Evolutionary conservation across 768 basidiomycete genomes (phyloP).

Genomic region (Dioszegia crocea): DNA sequence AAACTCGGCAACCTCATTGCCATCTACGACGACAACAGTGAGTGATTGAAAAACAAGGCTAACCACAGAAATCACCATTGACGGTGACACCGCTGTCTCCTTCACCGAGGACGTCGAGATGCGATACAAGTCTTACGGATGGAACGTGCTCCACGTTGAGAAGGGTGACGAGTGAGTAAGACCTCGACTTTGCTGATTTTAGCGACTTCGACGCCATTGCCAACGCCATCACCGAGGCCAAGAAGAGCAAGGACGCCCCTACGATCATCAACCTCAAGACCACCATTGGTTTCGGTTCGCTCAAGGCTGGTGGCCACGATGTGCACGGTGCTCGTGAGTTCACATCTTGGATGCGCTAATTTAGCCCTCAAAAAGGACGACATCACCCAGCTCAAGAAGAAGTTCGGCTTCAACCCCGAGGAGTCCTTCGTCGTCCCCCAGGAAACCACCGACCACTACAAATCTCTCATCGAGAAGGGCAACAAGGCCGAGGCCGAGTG

Average conservation of each 20-base stretch:
- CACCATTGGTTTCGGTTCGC: slow-evolving; percentile 91
- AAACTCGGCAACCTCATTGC: slow-evolving; percentile 89
- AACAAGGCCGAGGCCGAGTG: slow-evolving; percentile 70
- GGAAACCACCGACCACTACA: slow-evolving; percentile 67
- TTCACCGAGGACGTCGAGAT: slow-evolving; percentile 91
- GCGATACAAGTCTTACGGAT: slow-evolving; percentile 85
- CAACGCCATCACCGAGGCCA: slow-evolving; percentile 72
- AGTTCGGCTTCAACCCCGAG: slow-evolving; percentile 75
- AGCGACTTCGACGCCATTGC: slow-evolving; percentile 75
- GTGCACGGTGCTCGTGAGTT: slow-evolving; percentile 87
- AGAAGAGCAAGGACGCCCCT: slow-evolving; percentile 72
- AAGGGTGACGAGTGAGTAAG: slow-evolving; percentile 60
- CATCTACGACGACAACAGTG: slow-evolving; percentile 82
- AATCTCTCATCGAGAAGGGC: slow-evolving; percentile 65
- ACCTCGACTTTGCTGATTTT: slow-evolving; percentile 1
- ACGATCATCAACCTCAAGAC: slow-evolving; percentile 81
- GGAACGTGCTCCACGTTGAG: slow-evolving; percentile 83
- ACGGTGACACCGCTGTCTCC: slow-evolving; percentile 83
- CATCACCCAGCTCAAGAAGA: slow-evolving; percentile 72
- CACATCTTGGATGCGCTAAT: background rate
- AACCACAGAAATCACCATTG: slow-evolving; percentile 78
- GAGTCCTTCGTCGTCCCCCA: slow-evolving; percentile 72
- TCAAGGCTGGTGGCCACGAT: slow-evolving; percentile 86
- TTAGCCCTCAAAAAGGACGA: slow-evolving; percentile 89
- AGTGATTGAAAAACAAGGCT: background rate